Percentiles rank a stretch among this genome's conserved stretches.
These are phyloP conservation scores for Elsinoe necatrix DNA, from an alignment of 2,329 filamentous ascomycete species.

Conservation along the genomic window DNA sequence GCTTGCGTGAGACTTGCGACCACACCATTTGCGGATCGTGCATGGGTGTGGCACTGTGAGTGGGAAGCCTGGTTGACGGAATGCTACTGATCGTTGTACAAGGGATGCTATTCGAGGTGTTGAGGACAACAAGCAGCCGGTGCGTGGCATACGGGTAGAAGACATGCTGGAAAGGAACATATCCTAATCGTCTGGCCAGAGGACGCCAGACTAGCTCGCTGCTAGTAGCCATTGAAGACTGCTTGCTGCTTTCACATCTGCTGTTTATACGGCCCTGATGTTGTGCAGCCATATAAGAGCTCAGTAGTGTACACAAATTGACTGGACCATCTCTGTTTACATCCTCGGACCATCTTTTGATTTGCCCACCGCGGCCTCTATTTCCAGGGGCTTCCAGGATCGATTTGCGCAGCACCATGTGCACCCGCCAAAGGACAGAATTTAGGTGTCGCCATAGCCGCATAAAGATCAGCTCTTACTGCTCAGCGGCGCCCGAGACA, in stretches of 20 bases:
- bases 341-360: too few species aligned
- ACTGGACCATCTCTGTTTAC: too few species aligned
- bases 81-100: not conserved
- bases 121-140: not conserved
- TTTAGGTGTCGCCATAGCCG: not conserved
- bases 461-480: too few species aligned
- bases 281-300: too few species aligned
- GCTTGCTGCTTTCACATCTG: too few species aligned
- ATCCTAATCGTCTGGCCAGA: not conserved
- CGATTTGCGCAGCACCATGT: not conserved
- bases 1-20: not conserved
- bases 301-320: too few species aligned
- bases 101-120: not conserved
- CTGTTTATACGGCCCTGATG: too few species aligned
- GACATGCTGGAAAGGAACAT: not conserved
- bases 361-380: too few species aligned
- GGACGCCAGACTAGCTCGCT: too few species aligned
- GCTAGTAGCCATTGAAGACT: too few species aligned
- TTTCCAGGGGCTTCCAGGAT: too few species aligned
- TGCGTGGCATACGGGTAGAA: not conserved
- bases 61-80: not conserved
- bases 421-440: not conserved
- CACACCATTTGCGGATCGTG: not conserved
- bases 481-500: not conserved
- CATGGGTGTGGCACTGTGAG: not conserved